phyloP scores from a whole-genome alignment of 495 filamentous ascomycete species.

The Mytilinidion resinicola region DNA sequence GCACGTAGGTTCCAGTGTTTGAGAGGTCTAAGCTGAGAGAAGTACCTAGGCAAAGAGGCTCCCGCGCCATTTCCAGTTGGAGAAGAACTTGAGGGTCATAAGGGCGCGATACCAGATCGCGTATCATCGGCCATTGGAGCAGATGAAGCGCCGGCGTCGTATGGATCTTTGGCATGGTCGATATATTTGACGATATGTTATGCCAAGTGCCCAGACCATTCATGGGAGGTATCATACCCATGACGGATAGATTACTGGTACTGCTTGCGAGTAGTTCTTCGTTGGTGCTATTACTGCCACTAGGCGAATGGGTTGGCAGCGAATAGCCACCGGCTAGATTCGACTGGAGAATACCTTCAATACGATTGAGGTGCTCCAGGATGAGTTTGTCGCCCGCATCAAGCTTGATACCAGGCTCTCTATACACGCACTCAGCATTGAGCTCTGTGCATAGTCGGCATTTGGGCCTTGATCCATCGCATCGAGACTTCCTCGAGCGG shows the following conservation, averaged over 20 bases:
- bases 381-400: slow-evolving; percentile 83
- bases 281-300: slow-evolving; percentile 58
- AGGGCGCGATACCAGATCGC: slow-evolving; percentile 64
- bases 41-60: slow-evolving; percentile 54
- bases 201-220: slow-evolving; percentile 70
- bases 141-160: slow-evolving; percentile 73
- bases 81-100: slow-evolving; percentile 73
- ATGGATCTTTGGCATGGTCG: slow-evolving; percentile 77
- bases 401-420: slow-evolving; percentile 80
- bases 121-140: slow-evolving; percentile 73
- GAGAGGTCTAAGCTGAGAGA: slow-evolving; percentile 64
- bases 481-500: slow-evolving; percentile 74
- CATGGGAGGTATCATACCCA: slow-evolving; percentile 44
- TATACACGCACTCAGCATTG: slow-evolving; percentile 74
- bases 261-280: slow-evolving; percentile 50
- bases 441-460: slow-evolving; percentile 78
- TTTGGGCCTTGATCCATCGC: slow-evolving; percentile 76
- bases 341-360: slow-evolving; percentile 70
- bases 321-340: slow-evolving; percentile 48
- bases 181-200: slow-evolving; percentile 61
- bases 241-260: slow-evolving; percentile 34
- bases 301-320: slow-evolving; percentile 53
- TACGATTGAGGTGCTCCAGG: slow-evolving; percentile 65
- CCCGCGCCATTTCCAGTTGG: slow-evolving; percentile 74
- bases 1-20: slow-evolving; percentile 66